Base-by-base conservation (phyloP, 2,329 filamentous ascomycete genomes). In the Ciborinia camelliae region DNA sequence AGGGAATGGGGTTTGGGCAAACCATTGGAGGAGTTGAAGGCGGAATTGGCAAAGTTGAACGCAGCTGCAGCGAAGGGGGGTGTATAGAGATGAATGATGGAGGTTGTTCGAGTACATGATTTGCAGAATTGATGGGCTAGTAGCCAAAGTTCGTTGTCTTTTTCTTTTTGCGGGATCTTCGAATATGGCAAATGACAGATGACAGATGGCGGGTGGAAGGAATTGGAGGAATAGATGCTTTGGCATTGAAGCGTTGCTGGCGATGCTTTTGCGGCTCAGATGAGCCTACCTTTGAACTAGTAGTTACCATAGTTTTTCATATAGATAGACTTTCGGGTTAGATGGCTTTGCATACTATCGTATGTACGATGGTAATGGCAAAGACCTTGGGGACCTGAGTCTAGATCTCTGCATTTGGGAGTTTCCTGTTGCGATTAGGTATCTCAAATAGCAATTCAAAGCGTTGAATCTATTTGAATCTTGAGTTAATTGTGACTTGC, bases 1-100 rank as follows among this genome's bases (percentile, higher is more conserved):
- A 65, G 67, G 32, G 58, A 50, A 41, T 64, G 62, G 50, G 55
- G 54, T 15, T 55, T 54, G 39, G 51, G 61, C 10, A 63, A 55
- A 30, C 37, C 37, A 12, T 35, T 63, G 39, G 61, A 63, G 32
- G 58, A 61, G 23, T 18, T 61, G 50, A 20, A 57, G 2, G 51
- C 51, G 12, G 51, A 57, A 63, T 43, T 45, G n/a, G 51, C 41
- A 39, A 63, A 48, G 30, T 15, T 63, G 39, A 57, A 57, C 5
- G 14, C 30, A 10, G 28, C 30, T 59, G 28, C 55, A 8, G 30
- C 41, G 18, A 20, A 7, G n/a, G 39, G 23, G 15, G 14, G 9
- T 37, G 30, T 47, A 23, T 59, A 47, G n/a, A 12, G 15, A 18
- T 47, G 55, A 58, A 23, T n/a, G 14, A 45, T 32, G 20, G 30